Conservation (phyloP, 1,139 yeast species). For the Pichia sp. region DNA sequence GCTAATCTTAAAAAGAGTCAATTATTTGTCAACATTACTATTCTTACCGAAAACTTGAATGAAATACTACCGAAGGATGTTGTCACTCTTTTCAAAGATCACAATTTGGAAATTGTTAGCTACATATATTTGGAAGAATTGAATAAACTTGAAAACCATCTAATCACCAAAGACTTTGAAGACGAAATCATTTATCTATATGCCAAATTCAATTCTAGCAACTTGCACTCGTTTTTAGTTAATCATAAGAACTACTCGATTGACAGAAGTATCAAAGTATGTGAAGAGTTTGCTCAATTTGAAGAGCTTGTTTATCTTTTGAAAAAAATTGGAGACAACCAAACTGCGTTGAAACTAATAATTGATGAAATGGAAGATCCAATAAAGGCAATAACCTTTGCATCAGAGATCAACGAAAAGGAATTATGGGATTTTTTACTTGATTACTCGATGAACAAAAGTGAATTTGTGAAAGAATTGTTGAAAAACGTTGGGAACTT, state of each 20-base stretch:
- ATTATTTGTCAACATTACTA: constrained; percentile 39
- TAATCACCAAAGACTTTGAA: constrained; percentile 45
- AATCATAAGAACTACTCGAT: constrained; percentile 54
- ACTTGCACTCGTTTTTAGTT: constrained; percentile 49
- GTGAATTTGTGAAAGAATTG: constrained; percentile 65
- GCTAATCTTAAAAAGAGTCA: constrained; percentile 23
- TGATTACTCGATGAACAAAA: constrained; percentile 62
- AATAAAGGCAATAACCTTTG: constrained; percentile 72
- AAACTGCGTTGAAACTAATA: constrained; percentile 66
- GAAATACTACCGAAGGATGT: constrained; percentile 50
- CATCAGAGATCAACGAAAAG: constrained; percentile 58
- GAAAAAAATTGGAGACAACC: constrained; percentile 78
- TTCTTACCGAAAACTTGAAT: constrained; percentile 58
- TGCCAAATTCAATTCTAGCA: constrained; percentile 48
- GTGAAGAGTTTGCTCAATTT: constrained; percentile 43
- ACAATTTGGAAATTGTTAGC: constrained; percentile 42
- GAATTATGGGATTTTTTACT: constrained; percentile 77
- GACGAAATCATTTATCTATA: constrained; percentile 58
- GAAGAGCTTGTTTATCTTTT: constrained; percentile 75
- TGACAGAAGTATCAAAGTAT: constrained; percentile 55
- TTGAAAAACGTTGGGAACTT: constrained; percentile 60
- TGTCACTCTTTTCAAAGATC: constrained; percentile 36
- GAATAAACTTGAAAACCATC: constrained; percentile 42
- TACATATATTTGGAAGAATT: constrained; percentile 56
- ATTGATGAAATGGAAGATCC: constrained; percentile 75